Percentiles rank a stretch among this genome's conserved stretches.
Evolutionary conservation across 495 filamentous ascomycete genomes (phyloP).

Genomic region (Hypomontagnella monticulosa): DNA sequence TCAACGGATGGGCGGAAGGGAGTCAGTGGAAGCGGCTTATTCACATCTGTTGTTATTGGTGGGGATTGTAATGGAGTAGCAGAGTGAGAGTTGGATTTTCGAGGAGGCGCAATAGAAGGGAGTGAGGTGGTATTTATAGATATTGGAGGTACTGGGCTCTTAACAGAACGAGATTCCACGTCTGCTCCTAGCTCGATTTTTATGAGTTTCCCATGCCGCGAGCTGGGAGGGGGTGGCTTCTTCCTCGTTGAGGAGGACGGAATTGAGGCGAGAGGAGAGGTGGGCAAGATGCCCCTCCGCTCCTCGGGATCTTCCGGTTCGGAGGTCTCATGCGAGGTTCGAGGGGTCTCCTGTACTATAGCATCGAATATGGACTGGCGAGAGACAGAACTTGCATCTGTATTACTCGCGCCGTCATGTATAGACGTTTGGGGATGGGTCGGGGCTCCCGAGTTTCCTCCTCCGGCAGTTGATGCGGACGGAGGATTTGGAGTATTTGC

Average conservation of each 20-base stretch:
- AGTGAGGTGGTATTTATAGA: conserved; percentile 34
- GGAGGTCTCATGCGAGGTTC: conserved; percentile 57
- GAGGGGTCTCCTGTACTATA: conserved; percentile 54
- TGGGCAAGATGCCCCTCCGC: conserved; percentile 48
- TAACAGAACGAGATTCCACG: conserved; percentile 33
- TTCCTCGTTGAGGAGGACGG: conserved; percentile 44
- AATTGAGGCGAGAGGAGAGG: conserved; percentile 30
- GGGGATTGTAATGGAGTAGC: conserved; percentile 14
- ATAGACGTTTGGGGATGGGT: conserved; percentile 18
- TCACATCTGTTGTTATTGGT: conserved; percentile 53
- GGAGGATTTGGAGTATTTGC: conserved; percentile 43
- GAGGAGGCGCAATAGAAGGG: conserved; percentile 39
- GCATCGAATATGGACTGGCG: conserved; percentile 58
- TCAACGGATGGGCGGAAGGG: conserved; percentile 53
- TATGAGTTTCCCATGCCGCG: conserved; percentile 75
- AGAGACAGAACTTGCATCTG: conserved; percentile 58
- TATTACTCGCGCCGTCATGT: conserved; percentile 56
- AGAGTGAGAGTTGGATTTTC: conserved; percentile 32
- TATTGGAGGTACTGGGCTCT: conserved; percentile 36
- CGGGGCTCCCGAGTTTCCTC: not conserved
- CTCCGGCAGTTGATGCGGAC: conserved; percentile 18
- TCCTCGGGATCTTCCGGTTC: conserved; percentile 54
- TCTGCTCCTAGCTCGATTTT: conserved; percentile 49
- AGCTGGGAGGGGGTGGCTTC: conserved; percentile 66
- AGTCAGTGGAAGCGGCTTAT: conserved; percentile 59